Base-by-base conservation (phyloP, 1,284 basidiomycete species). In the Cutaneotrichosporon mucoides region DNA sequence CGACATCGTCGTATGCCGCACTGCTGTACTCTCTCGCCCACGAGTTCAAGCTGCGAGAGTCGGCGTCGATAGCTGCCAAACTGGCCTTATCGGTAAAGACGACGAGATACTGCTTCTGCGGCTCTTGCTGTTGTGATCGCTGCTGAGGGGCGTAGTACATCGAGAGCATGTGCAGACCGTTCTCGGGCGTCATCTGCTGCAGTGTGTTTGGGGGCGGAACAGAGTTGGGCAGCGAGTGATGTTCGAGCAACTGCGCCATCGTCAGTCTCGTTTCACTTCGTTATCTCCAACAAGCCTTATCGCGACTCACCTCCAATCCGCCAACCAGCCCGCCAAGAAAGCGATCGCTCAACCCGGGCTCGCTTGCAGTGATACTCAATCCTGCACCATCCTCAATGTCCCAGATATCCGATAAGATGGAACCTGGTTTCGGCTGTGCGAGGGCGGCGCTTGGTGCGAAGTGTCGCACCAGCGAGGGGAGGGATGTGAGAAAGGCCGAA, bases 401-500 rank as follows among this genome's bases (percentile, higher is more conserved):
- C 63, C 63, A 64, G 11, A 61, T 51, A 51, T 61, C 57, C 5
- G 63, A 56, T n/a, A 64, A 35, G n/a, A 64, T 55, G 3, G 59
- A 52, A 2, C 57, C 56, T 1, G 52, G 57, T 33, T 61, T 61
- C 0, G 54, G 51, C 7, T 45, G 53, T 6, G 36, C 42, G 4
- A 59, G 48, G 0, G 59, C 59, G 1, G 56, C 63, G 2, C 57
- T 59, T 4, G 64, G 60, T 4, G 53, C 46, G 15, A 72, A 72
- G 3, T 61, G 61, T 0, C 56, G 24, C 0, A 60, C 54, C 5
- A 73, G 58, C 13, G 58, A 57, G 4, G 73, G 73, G 2, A 75
- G 56, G 2, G 71, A 69, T n/a, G 69, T 70, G 42, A 75, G 59
- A 47, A 75, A 71, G 1, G 66, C 46, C 7, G 69, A 66, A 4